Conservation (phyloP, 2,329 filamentous ascomycete genomes). For the Apiospora rasikravindrae region DNA sequence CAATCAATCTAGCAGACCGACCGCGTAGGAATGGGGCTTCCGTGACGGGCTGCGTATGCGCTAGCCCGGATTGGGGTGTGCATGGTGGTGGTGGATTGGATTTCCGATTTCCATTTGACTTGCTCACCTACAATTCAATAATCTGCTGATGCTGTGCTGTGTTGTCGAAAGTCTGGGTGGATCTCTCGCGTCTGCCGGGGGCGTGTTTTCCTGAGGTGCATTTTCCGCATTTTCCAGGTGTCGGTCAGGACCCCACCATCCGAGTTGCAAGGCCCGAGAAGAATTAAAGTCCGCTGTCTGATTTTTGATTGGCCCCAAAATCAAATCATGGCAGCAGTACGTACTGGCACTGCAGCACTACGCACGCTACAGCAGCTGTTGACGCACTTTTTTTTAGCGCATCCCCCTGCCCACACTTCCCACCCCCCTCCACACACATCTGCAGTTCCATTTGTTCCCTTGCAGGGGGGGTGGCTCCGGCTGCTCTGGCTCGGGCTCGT, state of each 20-base stretch:
- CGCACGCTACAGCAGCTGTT: not conserved
- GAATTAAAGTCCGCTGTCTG: constrained; percentile 11
- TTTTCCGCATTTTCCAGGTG: constrained; percentile 12
- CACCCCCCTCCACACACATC: constrained; percentile 10
- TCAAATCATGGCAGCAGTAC: not conserved
- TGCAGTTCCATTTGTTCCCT: constrained; percentile 12
- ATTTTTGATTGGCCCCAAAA: constrained; percentile 19
- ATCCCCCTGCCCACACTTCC: not conserved
- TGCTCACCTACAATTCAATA: constrained; percentile 4
- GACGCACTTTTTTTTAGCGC: constrained; percentile 9
- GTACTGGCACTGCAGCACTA: not conserved
- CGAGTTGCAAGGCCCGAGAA: not conserved
- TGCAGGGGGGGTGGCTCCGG: not conserved
- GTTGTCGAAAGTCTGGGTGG: not conserved
- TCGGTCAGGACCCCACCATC: not conserved
- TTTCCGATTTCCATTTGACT: not conserved
- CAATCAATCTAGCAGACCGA: not conserved
- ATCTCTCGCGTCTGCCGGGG: not conserved
- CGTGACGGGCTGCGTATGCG: not conserved
- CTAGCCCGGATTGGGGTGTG: not conserved
- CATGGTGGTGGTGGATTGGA: not conserved
- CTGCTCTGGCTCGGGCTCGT: constrained; percentile 16
- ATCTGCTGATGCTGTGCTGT: constrained; percentile 6
- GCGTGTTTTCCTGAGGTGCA: not conserved
- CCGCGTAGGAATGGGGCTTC: not conserved